These are phyloP conservation scores for Fusarium nanum DNA, from an alignment of 2,329 filamentous ascomycete species.

Conservation along the genomic window DNA sequence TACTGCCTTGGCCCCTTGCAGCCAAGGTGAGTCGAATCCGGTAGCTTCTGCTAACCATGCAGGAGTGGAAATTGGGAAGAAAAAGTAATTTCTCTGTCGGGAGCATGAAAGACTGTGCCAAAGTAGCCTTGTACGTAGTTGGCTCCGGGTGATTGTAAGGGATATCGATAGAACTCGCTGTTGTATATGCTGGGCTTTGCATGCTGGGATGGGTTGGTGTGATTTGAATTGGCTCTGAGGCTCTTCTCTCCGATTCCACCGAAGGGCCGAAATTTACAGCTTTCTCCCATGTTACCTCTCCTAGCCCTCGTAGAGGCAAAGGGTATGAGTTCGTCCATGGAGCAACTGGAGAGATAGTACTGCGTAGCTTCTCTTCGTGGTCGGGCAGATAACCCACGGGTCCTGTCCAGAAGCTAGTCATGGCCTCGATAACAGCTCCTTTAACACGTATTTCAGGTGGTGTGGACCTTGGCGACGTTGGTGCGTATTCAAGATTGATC, in stretches of 20 bases:
- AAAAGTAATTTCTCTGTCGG: background rate
- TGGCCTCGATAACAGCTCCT: background rate
- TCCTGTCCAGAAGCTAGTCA: slow-evolving; percentile 5
- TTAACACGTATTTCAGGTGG: background rate
- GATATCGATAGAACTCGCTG: background rate
- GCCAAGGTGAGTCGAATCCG: background rate
- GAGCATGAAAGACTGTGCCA: background rate
- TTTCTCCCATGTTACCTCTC: background rate
- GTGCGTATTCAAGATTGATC: background rate
- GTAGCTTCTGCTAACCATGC: slow-evolving; percentile 11
- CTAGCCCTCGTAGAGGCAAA: background rate
- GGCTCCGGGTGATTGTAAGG: background rate
- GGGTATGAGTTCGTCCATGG: background rate
- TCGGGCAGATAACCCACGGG: background rate
- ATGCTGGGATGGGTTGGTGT: fast-evolving
- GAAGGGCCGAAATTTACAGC: fast-evolving
- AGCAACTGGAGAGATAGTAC: background rate
- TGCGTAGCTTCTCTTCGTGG: background rate
- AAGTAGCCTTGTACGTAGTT: background rate
- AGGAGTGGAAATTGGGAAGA: slow-evolving; percentile 10
- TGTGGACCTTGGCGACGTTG: fast-evolving
- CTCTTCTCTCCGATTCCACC: background rate
- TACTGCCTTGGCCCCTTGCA: background rate
- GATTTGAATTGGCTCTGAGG: background rate
- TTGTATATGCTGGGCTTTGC: no score